These are phyloP conservation scores for Mycena floridula DNA, from an alignment of 768 basidiomycete species.

Conservation along the genomic window DNA sequence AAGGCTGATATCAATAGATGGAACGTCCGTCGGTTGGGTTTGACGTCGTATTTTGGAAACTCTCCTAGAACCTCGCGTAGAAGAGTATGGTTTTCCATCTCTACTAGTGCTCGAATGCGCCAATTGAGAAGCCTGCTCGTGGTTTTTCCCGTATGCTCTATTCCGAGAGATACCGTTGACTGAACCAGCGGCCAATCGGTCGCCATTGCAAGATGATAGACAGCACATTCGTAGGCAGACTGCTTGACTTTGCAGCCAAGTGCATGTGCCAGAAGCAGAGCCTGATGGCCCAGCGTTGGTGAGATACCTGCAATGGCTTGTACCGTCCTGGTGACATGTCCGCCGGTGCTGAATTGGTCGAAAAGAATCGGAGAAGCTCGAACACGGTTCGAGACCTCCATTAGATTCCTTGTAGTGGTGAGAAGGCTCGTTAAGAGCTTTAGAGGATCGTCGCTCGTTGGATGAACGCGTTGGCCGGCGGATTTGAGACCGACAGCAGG, in stretches of 20 bases:
- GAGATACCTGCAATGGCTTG: too few relatives aligned
- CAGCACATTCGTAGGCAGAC: slow-evolving; percentile 53
- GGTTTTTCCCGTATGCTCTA: slow-evolving; percentile 39
- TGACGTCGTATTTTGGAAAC: slow-evolving; percentile 38
- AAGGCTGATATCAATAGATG: slow-evolving; percentile 63
- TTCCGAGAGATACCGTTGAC: slow-evolving; percentile 40
- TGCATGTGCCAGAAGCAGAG: slow-evolving; percentile 41
- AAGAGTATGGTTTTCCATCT: slow-evolving; percentile 40
- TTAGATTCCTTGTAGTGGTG: neutral
- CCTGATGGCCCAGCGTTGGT: too few relatives aligned
- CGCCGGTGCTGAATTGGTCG: neutral
- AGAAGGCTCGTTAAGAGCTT: neutral
- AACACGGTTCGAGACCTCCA: neutral
- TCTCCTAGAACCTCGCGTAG: slow-evolving; percentile 43
- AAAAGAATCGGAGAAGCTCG: neutral
- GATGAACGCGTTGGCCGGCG: too few relatives aligned
- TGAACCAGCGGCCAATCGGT: slow-evolving; percentile 48
- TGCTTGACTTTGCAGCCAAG: slow-evolving; percentile 45
- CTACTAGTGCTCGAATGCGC: slow-evolving; percentile 56
- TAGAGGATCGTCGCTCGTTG: neutral
- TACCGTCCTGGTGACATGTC: too few relatives aligned
- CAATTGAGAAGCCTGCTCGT: slow-evolving; percentile 64
- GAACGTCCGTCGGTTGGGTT: slow-evolving; percentile 57
- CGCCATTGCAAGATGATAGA: slow-evolving; percentile 38
- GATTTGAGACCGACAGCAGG: too few relatives aligned